A percentile compares a stretch with the other conserved stretches of the same genome.
Evolutionary conservation across 2,329 filamentous ascomycete genomes (phyloP).

Genomic region (Monilinia vaccinii-corymbosi): DNA sequence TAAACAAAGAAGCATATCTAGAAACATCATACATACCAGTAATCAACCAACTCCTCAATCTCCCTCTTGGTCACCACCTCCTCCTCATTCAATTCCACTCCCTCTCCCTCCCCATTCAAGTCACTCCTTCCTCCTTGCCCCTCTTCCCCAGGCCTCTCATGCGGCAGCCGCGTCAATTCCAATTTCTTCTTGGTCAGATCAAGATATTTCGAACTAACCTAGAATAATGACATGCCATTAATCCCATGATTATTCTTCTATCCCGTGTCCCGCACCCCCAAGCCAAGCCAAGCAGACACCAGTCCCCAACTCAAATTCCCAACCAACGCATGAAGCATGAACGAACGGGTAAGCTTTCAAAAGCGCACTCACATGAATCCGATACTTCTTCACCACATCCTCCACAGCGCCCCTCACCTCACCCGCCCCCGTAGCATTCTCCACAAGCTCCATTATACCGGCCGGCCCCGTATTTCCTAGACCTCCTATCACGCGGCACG

Average conservation of each 20-base stretch:
- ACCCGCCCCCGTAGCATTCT: neutral
- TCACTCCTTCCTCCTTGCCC: neutral
- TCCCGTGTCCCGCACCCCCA: neutral
- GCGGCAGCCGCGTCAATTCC: slow-evolving; percentile 55
- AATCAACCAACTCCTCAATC: slow-evolving; percentile 57
- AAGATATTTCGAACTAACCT: slow-evolving; percentile 60
- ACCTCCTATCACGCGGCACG: neutral
- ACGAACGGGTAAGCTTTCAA: neutral
- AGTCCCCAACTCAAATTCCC: neutral
- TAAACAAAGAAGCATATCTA: neutral
- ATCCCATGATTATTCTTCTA: neutral
- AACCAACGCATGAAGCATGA: neutral
- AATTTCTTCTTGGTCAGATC: slow-evolving; percentile 59
- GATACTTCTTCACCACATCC: slow-evolving; percentile 40
- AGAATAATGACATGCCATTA: neutral
- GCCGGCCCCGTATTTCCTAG: slow-evolving; percentile 1
- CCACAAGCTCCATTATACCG: neutral
- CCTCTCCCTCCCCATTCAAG: neutral
- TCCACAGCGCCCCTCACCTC: neutral
- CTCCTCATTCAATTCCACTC: slow-evolving; percentile 35
- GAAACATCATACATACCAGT: slow-evolving; percentile 39
- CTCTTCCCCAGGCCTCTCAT: slow-evolving; percentile 33
- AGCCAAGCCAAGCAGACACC: neutral
- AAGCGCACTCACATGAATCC: slow-evolving; percentile 41
- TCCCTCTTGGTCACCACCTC: slow-evolving; percentile 45